phyloP scores from a whole-genome alignment of 345 rosid genomes.

The Fremontodendron californicum region DNA sequence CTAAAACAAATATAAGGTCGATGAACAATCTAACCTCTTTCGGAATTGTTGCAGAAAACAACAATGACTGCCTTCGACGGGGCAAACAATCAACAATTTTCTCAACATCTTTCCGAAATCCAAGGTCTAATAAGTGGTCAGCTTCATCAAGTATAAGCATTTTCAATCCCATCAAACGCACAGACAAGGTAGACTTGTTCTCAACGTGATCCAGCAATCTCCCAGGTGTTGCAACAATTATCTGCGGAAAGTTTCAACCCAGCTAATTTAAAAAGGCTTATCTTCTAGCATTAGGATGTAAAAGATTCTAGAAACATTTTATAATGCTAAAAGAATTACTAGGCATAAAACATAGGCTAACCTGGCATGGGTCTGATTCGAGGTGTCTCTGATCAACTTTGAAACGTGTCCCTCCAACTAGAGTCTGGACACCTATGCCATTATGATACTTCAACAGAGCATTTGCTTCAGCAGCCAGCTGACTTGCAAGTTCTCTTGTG shows the following conservation, averaged over 20 bases:
- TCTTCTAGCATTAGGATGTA: slow-evolving; percentile 1
- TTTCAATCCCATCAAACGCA: slow-evolving; percentile 81
- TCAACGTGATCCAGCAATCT: slow-evolving; percentile 91
- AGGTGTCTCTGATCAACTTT: slow-evolving; percentile 83
- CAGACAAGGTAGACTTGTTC: slow-evolving; percentile 71
- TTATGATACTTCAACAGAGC: slow-evolving; percentile 77
- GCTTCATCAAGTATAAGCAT: slow-evolving; percentile 96
- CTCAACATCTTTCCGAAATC: slow-evolving; percentile 91
- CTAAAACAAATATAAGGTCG: slow-evolving; percentile 8
- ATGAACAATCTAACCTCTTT: slow-evolving; percentile 60
- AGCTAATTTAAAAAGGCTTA: slow-evolving; percentile 1
- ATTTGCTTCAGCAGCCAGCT: slow-evolving; percentile 91
- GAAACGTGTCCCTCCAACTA: slow-evolving; percentile 93
- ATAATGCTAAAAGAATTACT: background rate
- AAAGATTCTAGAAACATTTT: background rate
- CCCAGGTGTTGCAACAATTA: slow-evolving; percentile 94
- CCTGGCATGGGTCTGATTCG: slow-evolving; percentile 90
- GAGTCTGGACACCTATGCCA: slow-evolving; percentile 76
- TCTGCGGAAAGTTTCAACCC: slow-evolving; percentile 38
- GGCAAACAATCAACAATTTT: slow-evolving; percentile 87
- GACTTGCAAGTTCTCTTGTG: slow-evolving; percentile 92
- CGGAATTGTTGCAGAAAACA: slow-evolving; percentile 89
- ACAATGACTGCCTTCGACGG: slow-evolving; percentile 74
- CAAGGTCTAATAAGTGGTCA: slow-evolving; percentile 89
- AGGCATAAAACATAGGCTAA: slow-evolving; percentile 27